phyloP scores from a whole-genome alignment of 2,329 filamentous ascomycete genomes.

The Chaetomiaceae sp. region DNA sequence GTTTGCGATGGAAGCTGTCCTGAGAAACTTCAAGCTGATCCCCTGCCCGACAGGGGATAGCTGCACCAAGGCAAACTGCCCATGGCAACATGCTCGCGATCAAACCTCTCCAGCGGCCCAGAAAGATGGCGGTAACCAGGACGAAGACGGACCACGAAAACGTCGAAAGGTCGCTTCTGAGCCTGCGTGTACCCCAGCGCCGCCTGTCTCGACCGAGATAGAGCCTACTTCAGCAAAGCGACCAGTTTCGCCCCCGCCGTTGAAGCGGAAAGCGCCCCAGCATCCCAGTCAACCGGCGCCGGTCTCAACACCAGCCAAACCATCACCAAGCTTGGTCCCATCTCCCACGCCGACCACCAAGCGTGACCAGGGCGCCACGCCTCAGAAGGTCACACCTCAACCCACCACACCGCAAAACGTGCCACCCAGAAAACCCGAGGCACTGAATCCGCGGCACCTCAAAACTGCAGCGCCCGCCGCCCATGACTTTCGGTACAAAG shows the following conservation, averaged over 20 bases:
- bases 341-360: constrained; percentile 5
- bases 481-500: constrained; percentile 52
- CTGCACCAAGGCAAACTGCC: constrained; percentile 23
- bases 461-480: constrained; percentile 51
- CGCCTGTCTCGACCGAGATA: background rate
- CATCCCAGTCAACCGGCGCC: background rate
- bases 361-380: background rate
- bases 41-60: constrained; percentile 27
- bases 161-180: constrained; percentile 24
- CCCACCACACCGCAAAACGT: constrained; percentile 13
- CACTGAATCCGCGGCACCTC: constrained; percentile 64
- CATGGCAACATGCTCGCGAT: constrained; percentile 25
- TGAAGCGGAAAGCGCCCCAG: constrained; percentile 22
- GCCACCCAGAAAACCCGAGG: constrained; percentile 41
- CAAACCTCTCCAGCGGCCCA: constrained; percentile 5
- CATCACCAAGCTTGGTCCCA: background rate
- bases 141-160: constrained; percentile 25
- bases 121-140: constrained; percentile 7
- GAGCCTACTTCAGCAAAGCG: constrained; percentile 16
- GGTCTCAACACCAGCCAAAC: constrained; percentile 2
- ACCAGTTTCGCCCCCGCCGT: constrained; percentile 25
- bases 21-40: constrained; percentile 28
- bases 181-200: constrained; percentile 5
- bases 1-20: constrained; percentile 26
- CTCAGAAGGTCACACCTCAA: constrained; percentile 8